Conservation (phyloP, 768 basidiomycete genomes). For the Pulveroboletus sp. region DNA sequence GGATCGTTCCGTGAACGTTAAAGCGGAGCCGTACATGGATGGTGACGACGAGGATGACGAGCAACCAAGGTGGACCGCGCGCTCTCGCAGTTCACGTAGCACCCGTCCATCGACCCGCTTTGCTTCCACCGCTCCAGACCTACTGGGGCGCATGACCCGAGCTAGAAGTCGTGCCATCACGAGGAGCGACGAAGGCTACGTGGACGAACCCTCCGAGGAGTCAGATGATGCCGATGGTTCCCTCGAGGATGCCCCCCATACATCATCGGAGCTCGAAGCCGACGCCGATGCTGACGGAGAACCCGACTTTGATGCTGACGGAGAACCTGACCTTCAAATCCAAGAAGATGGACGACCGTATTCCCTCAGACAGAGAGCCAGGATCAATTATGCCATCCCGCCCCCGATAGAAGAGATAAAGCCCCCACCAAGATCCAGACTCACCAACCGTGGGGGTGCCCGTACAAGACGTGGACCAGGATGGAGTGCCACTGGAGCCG, state of each 20-base stretch:
- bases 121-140: not conserved
- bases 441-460: constrained; percentile 34
- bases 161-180: constrained; percentile 22
- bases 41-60: constrained; percentile 31
- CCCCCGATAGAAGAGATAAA: constrained; percentile 73
- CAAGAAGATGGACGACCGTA: constrained; percentile 45
- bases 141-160: constrained; percentile 17
- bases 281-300: constrained; percentile 37
- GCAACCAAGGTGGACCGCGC: constrained; percentile 15
- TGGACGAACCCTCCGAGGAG: constrained; percentile 44
- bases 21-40: constrained; percentile 15
- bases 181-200: constrained; percentile 50
- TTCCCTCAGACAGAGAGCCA: constrained; percentile 54
- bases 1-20: constrained; percentile 18
- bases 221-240: constrained; percentile 57
- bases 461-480: constrained; percentile 50
- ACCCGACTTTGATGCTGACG: constrained; percentile 36
- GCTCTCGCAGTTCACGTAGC: constrained; percentile 5
- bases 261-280: constrained; percentile 34
- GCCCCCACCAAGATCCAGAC: constrained; percentile 35
- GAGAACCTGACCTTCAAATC: constrained; percentile 36
- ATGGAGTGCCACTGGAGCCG: constrained; percentile 77
- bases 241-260: constrained; percentile 48
- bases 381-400: constrained; percentile 76
- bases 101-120: constrained; percentile 21